These are phyloP conservation scores for Adansonia grandidieri DNA, from an alignment of 441 rosid genomes.

Conservation along the genomic window DNA sequence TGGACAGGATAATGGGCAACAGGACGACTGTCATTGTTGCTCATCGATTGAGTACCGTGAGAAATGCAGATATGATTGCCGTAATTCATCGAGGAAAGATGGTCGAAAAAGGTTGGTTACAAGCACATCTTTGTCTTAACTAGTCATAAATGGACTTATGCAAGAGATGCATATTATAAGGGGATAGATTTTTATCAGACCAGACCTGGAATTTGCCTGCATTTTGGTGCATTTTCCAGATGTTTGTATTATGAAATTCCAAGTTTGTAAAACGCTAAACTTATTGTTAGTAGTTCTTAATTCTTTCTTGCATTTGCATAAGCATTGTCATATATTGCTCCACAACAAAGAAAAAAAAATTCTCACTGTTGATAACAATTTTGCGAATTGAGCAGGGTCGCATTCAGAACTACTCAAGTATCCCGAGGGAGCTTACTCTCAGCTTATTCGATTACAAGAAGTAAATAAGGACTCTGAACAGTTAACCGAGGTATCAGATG, in stretches of 20 bases:
- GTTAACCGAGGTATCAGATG: conserved; percentile 23
- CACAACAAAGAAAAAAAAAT: neutral
- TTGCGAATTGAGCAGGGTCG: conserved; percentile 32
- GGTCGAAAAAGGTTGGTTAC: conserved; percentile 64
- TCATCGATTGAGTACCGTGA: conserved; percentile 72
- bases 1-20: conserved; percentile 75
- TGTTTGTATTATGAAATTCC: no score
- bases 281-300: neutral
- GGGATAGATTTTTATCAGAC: neutral
- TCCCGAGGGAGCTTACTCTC: conserved; percentile 58
- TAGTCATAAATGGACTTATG: neutral
- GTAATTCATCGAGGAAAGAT: conserved; percentile 72
- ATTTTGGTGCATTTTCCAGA: neutral
- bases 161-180: neutral
- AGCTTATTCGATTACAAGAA: conserved; percentile 52
- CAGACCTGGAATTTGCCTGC: neutral
- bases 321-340: neutral
- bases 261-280: neutral
- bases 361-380: neutral
- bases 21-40: conserved; percentile 78
- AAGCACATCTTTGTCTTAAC: neutral
- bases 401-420: conserved; percentile 47
- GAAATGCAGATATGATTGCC: conserved; percentile 66
- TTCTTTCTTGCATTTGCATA: neutral
- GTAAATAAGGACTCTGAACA: conserved; percentile 27